Evolutionary conservation across 257 asterid species (phyloP).

Genomic region (Jasminum sambac): DNA sequence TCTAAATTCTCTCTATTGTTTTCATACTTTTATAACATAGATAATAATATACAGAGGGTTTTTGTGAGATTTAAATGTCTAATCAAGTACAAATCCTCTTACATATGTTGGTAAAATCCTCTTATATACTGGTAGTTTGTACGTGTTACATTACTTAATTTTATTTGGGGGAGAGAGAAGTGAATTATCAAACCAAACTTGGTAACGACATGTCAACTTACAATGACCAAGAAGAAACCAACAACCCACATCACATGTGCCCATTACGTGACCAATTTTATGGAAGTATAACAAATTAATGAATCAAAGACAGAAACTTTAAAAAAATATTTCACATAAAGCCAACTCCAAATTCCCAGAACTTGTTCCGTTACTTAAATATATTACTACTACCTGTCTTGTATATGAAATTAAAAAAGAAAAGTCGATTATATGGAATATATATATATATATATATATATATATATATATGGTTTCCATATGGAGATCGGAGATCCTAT

Average conservation of each 20-base stretch:
- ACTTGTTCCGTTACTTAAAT: neutral
- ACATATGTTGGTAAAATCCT: no score
- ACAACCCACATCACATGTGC: slow-evolving; percentile 46
- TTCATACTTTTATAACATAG: no score
- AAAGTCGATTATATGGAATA: neutral
- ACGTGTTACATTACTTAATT: neutral
- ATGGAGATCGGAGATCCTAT: neutral
- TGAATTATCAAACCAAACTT: neutral
- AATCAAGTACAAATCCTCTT: neutral
- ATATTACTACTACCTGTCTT: neutral
- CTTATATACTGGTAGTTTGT: neutral
- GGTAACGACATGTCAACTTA: neutral
- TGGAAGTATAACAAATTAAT: neutral
- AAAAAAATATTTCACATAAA: neutral
- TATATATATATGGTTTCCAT: neutral
- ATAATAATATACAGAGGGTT: no score
- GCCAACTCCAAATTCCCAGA: neutral
- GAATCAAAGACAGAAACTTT: neutral
- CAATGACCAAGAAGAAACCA: slow-evolving; percentile 21
- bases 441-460: no score
- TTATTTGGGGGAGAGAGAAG: neutral
- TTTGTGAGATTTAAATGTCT: neutral
- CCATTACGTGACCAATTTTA: slow-evolving; percentile 8
- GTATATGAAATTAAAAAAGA: neutral
- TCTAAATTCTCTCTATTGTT: no score